phyloP scores from a whole-genome alignment of 371 early-diverging fungal species.

The Mucor circinelloides region DNA sequence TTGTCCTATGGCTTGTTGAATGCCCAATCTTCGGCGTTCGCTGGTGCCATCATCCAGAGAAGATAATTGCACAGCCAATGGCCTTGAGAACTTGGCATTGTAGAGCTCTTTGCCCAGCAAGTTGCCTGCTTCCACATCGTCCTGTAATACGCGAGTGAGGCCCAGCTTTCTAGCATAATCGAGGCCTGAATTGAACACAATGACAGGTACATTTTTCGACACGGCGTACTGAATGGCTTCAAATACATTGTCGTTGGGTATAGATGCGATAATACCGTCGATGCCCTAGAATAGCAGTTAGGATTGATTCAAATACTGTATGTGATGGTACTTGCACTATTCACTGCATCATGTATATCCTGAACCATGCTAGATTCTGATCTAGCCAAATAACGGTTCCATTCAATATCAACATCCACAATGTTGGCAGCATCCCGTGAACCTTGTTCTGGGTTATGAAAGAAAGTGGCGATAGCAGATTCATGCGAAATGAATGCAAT shows the following conservation, averaged over 20 bases:
- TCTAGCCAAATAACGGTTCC: constrained; percentile 37
- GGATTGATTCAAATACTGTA: not conserved
- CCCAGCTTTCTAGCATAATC: constrained; percentile 39
- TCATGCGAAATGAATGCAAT: constrained; percentile 41
- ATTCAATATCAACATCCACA: constrained; percentile 36
- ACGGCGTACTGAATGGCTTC: constrained; percentile 39
- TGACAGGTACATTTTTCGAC: constrained; percentile 38
- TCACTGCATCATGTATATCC: constrained; percentile 35
- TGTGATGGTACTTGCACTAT: constrained; percentile 12
- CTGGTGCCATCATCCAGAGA: constrained; percentile 6
- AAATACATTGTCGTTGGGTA: constrained; percentile 43
- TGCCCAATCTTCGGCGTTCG: constrained; percentile 6
- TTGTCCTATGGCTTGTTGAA: constrained; percentile 7
- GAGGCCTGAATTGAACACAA: constrained; percentile 49
- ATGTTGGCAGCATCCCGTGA: constrained; percentile 49
- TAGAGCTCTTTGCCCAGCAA: constrained; percentile 39
- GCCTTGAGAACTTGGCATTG: constrained; percentile 17
- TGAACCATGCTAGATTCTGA: constrained; percentile 33
- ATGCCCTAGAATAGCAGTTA: constrained; percentile 14
- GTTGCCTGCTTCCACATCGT: constrained; percentile 41
- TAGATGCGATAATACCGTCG: constrained; percentile 50
- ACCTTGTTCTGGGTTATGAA: constrained; percentile 39
- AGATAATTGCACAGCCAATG: constrained; percentile 19
- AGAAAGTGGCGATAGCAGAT: constrained; percentile 35
- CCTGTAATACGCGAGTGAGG: constrained; percentile 45